phyloP scores from a whole-genome alignment of 1,139 yeast genomes.

The Debaryomyces psychrophilus region DNA sequence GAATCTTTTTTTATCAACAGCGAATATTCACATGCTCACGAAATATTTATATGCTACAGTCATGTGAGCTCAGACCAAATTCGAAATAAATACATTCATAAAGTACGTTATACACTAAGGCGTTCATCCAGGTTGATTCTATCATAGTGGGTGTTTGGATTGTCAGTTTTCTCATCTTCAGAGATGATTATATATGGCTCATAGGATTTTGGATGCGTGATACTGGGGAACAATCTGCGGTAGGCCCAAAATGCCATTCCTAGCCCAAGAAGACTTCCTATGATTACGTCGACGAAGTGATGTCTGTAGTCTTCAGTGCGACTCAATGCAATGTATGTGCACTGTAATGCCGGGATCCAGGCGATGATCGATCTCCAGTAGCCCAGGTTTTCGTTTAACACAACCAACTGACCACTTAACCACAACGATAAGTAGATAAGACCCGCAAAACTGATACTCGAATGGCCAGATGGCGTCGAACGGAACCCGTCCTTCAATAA shows the following conservation, averaged over 20 bases:
- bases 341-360: slow-evolving; percentile 53
- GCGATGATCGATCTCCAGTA: slow-evolving; percentile 54
- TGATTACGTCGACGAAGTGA: slow-evolving; percentile 67
- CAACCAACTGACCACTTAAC: slow-evolving; percentile 61
- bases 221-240: slow-evolving; percentile 39
- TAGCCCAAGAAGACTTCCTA: slow-evolving; percentile 61
- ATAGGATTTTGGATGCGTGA: slow-evolving; percentile 23
- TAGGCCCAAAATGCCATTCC: slow-evolving; percentile 41
- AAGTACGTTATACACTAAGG: neutral
- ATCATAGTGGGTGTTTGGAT: slow-evolving; percentile 1
- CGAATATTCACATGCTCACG: slow-evolving; percentile 5
- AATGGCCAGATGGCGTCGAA: slow-evolving; percentile 81
- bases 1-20: neutral
- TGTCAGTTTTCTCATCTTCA: slow-evolving; percentile 14
- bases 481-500: slow-evolving; percentile 68
- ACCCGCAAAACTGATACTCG: slow-evolving; percentile 68
- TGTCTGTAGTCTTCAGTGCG: slow-evolving; percentile 82
- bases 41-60: slow-evolving; percentile 5
- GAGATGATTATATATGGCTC: slow-evolving; percentile 27
- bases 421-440: slow-evolving; percentile 65
- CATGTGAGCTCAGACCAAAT: slow-evolving; percentile 1
- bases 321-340: slow-evolving; percentile 65
- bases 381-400: slow-evolving; percentile 45
- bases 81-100: neutral
- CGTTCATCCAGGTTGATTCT: neutral